These are phyloP conservation scores for Ophiostoma angusticollis DNA, from an alignment of 2,329 filamentous ascomycete species.

Conservation along the genomic window DNA sequence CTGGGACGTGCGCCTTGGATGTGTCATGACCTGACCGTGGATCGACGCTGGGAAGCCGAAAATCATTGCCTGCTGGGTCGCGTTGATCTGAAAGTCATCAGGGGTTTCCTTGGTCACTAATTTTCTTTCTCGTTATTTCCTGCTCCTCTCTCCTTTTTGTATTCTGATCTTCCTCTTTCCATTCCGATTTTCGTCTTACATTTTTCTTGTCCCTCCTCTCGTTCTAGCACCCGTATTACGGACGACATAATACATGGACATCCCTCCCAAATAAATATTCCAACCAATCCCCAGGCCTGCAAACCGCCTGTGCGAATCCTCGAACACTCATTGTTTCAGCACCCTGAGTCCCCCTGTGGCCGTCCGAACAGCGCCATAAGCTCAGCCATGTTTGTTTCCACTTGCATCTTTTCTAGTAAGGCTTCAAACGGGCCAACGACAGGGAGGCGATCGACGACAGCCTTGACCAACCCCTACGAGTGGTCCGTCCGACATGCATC, in stretches of 20 bases:
- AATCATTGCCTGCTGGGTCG: no score
- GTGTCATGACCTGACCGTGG: no score
- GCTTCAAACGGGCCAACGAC: constrained; percentile 1
- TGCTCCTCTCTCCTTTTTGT: neutral
- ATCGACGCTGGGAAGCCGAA: no score
- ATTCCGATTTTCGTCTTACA: neutral
- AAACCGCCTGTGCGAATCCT: no score
- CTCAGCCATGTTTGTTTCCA: constrained; percentile 4
- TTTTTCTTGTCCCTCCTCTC: no score
- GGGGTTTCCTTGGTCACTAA: neutral
- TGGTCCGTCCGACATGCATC: no score
- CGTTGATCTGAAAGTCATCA: neutral
- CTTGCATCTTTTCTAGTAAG: constrained; percentile 5
- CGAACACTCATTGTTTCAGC: constrained; percentile 5
- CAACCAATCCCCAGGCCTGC: neutral
- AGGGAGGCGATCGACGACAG: no score
- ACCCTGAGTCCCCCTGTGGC: neutral
- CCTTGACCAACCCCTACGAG: no score
- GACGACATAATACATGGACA: no score
- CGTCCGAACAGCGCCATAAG: constrained; percentile 1
- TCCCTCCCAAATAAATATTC: no score
- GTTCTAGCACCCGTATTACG: no score
- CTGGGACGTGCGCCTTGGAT: no score
- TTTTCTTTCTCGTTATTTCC: neutral
- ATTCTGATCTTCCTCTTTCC: neutral